These are phyloP conservation scores for Harringtonia aguacate DNA, from an alignment of 2,329 filamentous ascomycete species.

Conservation along the genomic window DNA sequence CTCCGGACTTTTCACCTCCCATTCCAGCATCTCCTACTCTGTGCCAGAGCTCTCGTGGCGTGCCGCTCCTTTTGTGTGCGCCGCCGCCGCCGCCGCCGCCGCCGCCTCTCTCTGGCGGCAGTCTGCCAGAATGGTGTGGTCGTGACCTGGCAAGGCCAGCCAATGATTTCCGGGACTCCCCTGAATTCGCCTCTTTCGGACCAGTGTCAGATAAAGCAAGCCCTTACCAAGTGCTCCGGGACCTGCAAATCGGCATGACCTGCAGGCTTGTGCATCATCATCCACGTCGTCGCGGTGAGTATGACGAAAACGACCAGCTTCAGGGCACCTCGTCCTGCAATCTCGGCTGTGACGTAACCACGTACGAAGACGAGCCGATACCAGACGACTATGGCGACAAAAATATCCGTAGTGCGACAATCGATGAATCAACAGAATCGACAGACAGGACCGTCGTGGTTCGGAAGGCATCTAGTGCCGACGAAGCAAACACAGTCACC, in stretches of 20 bases:
- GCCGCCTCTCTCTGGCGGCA: slow-evolving; percentile 1
- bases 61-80: not conserved
- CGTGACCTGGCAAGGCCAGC: not conserved
- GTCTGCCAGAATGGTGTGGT: not conserved
- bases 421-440: no score
- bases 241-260: slow-evolving; percentile 2
- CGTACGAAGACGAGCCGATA: not conserved
- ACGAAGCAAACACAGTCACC: no score
- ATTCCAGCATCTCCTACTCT: slow-evolving; percentile 11
- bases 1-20: slow-evolving; percentile 12
- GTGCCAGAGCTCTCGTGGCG: not conserved
- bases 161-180: not conserved
- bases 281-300: slow-evolving; percentile 34
- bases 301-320: slow-evolving; percentile 19
- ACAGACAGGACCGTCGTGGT: no score
- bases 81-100: not conserved
- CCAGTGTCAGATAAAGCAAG: not conserved
- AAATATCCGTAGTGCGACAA: no score
- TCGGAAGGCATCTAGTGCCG: no score
- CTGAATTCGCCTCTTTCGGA: no score
- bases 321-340: no score
- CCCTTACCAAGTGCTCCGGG: slow-evolving; percentile 11
- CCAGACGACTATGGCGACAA: no score
- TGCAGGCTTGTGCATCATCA: slow-evolving; percentile 15
- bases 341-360: not conserved